Base-by-base conservation (phyloP, 192 early-diverging fungal species). In the Mortierella antarctica region DNA sequence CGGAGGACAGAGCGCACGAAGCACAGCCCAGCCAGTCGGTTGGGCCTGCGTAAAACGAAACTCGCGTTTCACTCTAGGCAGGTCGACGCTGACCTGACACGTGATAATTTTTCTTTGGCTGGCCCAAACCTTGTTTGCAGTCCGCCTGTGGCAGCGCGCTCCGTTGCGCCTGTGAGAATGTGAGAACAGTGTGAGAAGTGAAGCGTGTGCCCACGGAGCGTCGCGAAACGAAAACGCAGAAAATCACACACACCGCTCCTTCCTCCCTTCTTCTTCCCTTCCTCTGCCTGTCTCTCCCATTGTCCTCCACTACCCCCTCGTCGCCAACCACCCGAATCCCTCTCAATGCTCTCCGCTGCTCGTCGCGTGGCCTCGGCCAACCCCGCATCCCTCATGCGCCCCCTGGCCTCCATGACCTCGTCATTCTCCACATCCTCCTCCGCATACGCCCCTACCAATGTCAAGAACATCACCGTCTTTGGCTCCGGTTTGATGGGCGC, bases 401-500 rank as follows among this genome's bases (percentile, higher is more conserved):
- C 77, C 46, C 54, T 80, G 63, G 62, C 69, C 59, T 65, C 77
- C 65, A 47, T 80, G 42, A 60, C 76, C n/a, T 57, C 76, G 9
- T 56, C 68, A 70, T 79, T 79, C 69, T 79, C 77, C 10, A 72
- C 74, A 71, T 75, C 69, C 17, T 77, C 67, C 62, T 88, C 73
- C 23, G 73, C 63, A 49, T 65, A 56, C 54, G 71, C 62, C 18
- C 81, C 70, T n/a, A 47, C 14, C 39, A 57, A 75, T 68, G 79
- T 84, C 63, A 91, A 91, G 74, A 88, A 92, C 41, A 85, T 97
- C 42, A 92, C 94, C 12, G 92, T 97, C 23, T 88, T 95, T 63
- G 96, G 96, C 45, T 91, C 93, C 20, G 96, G 96, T 67, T 82
- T 94, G 46, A 96, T 96, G 95, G 94, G 94, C 18, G 90, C 94